Conservation (phyloP, 306 rosid genomes). For the Ochetophila trinervis region DNA sequence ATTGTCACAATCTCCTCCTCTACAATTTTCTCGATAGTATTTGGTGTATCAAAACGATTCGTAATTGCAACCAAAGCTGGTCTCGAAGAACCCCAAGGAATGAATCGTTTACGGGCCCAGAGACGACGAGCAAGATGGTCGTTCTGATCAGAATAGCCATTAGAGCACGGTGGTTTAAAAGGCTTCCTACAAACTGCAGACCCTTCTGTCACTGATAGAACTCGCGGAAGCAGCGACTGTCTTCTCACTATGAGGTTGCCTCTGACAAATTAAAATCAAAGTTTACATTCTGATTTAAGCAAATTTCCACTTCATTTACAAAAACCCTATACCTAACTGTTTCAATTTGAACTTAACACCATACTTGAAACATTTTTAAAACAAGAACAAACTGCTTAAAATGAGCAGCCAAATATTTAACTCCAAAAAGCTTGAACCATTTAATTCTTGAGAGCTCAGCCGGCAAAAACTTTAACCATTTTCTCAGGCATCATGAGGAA, state of each 20-base stretch:
- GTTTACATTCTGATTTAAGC: neutral
- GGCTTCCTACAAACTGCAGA: conserved; percentile 79
- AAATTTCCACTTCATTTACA: neutral
- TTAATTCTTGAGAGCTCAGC: neutral
- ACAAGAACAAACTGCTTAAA: neutral
- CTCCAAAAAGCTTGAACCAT: neutral
- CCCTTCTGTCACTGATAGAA: conserved; percentile 65
- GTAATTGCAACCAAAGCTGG: conserved; percentile 38
- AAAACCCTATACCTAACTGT: conserved; percentile 1
- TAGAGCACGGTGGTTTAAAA: conserved; percentile 75
- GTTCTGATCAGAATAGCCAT: conserved; percentile 41
- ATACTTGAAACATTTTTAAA: neutral
- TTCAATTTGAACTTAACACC: neutral
- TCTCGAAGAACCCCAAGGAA: conserved; percentile 83
- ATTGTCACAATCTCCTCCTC: conserved; percentile 46
- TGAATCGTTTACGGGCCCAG: conserved; percentile 79
- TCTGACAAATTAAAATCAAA: conserved; percentile 26
- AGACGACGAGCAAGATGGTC: conserved; percentile 73
- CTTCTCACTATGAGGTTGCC: conserved; percentile 76
- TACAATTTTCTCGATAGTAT: conserved; percentile 30
- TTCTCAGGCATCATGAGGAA: neutral
- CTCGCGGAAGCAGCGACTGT: conserved; percentile 82
- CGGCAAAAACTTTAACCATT: too few species aligned
- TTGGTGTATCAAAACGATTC: conserved; percentile 27
- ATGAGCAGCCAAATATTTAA: neutral